A percentile compares a stretch with the other conserved stretches of the same genome.
Conservation (phyloP, 2,329 filamentous ascomycete species). For the Colletotrichum gigasporum region DNA sequence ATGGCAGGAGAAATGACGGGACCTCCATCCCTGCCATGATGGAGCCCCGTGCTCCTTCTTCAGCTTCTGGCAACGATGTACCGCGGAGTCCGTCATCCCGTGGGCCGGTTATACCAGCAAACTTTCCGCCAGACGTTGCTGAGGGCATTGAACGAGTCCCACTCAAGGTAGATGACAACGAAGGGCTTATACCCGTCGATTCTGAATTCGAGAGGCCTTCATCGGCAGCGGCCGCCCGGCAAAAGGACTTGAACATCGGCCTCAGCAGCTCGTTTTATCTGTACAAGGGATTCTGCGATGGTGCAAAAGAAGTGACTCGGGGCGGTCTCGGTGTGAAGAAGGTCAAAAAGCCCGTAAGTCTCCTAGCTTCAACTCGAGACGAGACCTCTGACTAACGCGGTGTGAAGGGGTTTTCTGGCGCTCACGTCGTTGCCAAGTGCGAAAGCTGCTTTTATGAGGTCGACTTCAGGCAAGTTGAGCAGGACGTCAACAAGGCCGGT, state of each 20-base stretch:
- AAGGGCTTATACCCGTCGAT: slow-evolving; percentile 49
- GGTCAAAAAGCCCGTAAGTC: slow-evolving; percentile 57
- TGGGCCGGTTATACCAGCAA: slow-evolving; percentile 5
- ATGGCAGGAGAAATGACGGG: slow-evolving; percentile 40
- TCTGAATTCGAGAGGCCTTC: slow-evolving; percentile 35
- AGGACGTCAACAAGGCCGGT: slow-evolving; percentile 60
- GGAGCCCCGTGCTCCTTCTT: slow-evolving; percentile 33
- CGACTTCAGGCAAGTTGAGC: slow-evolving; percentile 61
- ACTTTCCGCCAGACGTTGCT: slow-evolving; percentile 23
- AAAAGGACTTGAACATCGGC: slow-evolving; percentile 53
- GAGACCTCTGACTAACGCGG: background rate
- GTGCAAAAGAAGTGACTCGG: slow-evolving; percentile 58
- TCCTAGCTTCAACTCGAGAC: background rate
- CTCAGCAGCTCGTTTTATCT: slow-evolving; percentile 59
- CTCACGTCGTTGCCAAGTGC: slow-evolving; percentile 59
- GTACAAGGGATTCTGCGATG: slow-evolving; percentile 64
- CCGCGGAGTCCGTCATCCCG: background rate
- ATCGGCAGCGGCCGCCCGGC: slow-evolving; percentile 28
- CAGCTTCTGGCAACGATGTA: slow-evolving; percentile 28
- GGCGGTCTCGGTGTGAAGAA: slow-evolving; percentile 61
- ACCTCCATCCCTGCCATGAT: slow-evolving; percentile 33
- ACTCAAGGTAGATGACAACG: slow-evolving; percentile 33
- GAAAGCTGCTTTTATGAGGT: slow-evolving; percentile 63
- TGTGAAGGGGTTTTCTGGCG: slow-evolving; percentile 51
- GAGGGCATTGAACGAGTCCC: slow-evolving; percentile 27